Evolutionary conservation across 805 yeast species (phyloP).

Genomic region (Wickerhamiella azymoides): DNA sequence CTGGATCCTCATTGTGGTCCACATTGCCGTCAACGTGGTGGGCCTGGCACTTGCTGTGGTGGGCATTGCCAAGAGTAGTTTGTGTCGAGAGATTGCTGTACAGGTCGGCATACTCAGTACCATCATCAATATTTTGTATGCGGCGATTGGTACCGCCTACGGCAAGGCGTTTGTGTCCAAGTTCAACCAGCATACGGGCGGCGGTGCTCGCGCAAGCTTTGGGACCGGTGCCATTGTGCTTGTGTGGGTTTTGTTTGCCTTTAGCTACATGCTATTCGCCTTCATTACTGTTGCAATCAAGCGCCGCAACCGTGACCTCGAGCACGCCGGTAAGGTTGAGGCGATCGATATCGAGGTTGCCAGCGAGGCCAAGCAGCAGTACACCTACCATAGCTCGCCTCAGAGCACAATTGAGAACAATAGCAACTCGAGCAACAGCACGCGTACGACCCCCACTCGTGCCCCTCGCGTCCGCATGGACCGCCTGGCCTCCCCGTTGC

Average conservation of each 20-base stretch:
- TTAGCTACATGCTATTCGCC: slow-evolving; percentile 3
- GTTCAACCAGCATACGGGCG: background rate
- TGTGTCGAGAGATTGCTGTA: slow-evolving; percentile 4
- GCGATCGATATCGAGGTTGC: background rate
- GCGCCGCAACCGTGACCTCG: slow-evolving; percentile 4
- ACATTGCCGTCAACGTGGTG: slow-evolving; percentile 2
- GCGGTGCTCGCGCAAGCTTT: background rate
- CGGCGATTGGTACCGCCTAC: background rate
- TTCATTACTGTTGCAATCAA: slow-evolving; percentile 5
- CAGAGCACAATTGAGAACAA: background rate
- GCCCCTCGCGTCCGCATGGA: background rate
- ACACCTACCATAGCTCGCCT: background rate
- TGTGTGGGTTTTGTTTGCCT: slow-evolving; percentile 3
- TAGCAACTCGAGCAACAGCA: too few relatives aligned
- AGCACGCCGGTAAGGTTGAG: background rate
- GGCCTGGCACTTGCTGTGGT: background rate
- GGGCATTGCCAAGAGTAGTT: slow-evolving; percentile 5
- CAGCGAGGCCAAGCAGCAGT: background rate
- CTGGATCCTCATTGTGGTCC: slow-evolving; percentile 1
- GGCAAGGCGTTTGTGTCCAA: slow-evolving; percentile 1
- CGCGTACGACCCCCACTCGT: background rate
- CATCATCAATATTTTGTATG: background rate
- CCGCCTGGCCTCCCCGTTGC: background rate
- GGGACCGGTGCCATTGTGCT: slow-evolving; percentile 1
- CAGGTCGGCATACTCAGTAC: slow-evolving; percentile 3